phyloP scores from a whole-genome alignment of 2,329 filamentous ascomycete genomes.

The Colletotrichum liriopes region DNA sequence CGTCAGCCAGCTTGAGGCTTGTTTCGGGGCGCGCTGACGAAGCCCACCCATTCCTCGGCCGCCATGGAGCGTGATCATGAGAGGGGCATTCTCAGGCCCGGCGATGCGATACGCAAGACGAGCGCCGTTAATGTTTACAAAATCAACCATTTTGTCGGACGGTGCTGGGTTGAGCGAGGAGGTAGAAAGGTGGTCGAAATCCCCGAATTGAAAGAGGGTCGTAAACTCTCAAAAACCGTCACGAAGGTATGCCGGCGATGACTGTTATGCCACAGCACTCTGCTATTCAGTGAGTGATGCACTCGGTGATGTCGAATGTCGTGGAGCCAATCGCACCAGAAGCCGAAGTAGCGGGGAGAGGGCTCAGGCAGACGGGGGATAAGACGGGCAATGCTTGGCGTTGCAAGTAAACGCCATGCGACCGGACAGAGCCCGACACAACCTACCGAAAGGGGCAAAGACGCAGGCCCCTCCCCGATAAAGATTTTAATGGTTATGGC shows the following conservation, averaged over 20 bases:
- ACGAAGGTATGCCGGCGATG: not conserved
- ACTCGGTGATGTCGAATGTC: not conserved
- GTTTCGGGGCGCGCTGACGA: not conserved
- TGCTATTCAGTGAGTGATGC: not conserved
- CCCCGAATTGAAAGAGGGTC: too few relatives aligned
- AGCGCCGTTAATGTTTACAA: conserved; percentile 53
- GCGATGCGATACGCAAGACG: conserved; percentile 51
- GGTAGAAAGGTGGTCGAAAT: not conserved
- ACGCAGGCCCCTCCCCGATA: conserved; percentile 35
- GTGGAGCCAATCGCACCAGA: not conserved
- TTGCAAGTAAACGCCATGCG: conserved; percentile 10
- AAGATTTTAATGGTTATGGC: not conserved
- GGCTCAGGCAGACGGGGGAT: not conserved
- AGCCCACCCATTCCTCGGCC: conserved; percentile 53
- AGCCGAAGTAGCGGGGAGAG: conserved; percentile 25
- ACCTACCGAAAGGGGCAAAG: conserved; percentile 29
- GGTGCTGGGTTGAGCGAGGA: too few relatives aligned
- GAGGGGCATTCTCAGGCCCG: conserved; percentile 50
- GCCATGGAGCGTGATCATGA: conserved; percentile 56
- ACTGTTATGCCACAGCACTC: not conserved
- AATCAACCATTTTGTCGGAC: conserved; percentile 40
- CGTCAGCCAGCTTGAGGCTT: not conserved
- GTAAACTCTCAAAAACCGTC: not conserved
- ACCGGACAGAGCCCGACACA: conserved; percentile 25
- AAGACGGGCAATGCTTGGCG: conserved; percentile 2